Evolutionary conservation across 352 stramenopile genomes (phyloP).

Genomic region (Phytophthora multivora): DNA sequence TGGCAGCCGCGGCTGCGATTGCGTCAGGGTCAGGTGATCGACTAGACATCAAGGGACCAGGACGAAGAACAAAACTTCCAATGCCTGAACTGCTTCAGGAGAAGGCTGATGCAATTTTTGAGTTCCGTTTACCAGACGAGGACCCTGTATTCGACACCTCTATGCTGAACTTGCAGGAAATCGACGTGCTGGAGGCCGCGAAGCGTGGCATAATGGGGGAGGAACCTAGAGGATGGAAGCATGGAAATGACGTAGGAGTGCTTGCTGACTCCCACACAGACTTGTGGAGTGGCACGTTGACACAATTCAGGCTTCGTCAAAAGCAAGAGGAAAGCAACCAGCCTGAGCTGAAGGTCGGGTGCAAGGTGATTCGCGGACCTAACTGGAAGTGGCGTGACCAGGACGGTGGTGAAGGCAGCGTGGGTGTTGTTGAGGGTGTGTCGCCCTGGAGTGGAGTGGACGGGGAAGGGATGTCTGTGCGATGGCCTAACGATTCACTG

Average conservation of each 20-base stretch:
- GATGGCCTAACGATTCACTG: constrained; percentile 87
- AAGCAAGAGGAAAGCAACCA: constrained; percentile 50
- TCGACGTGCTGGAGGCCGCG: constrained; percentile 62
- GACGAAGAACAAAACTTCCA: constrained; percentile 31
- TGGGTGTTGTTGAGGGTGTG: constrained; percentile 83
- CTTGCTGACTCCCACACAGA: constrained; percentile 69
- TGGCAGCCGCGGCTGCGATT: constrained; percentile 57
- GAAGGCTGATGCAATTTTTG: constrained; percentile 51
- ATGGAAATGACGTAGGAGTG: constrained; percentile 78
- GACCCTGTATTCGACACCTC: constrained; percentile 64
- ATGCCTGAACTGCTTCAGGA: constrained; percentile 34
- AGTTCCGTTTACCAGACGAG: constrained; percentile 72
- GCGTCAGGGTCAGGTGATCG: constrained; percentile 40
- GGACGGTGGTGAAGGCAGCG: constrained; percentile 84
- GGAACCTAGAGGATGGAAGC: constrained; percentile 58
- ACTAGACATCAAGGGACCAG: constrained; percentile 49
- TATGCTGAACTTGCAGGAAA: constrained; percentile 60
- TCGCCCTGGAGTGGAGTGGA: constrained; percentile 89
- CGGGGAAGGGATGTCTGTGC: constrained; percentile 89
- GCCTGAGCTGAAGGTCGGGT: constrained; percentile 77
- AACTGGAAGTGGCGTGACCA: constrained; percentile 92
- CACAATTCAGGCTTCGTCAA: constrained; percentile 64
- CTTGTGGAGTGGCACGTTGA: constrained; percentile 80
- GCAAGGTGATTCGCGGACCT: constrained; percentile 88
- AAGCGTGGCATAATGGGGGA: constrained; percentile 74